Conservation (phyloP, 768 basidiomycete species). For the Tulasnella sp. region DNA sequence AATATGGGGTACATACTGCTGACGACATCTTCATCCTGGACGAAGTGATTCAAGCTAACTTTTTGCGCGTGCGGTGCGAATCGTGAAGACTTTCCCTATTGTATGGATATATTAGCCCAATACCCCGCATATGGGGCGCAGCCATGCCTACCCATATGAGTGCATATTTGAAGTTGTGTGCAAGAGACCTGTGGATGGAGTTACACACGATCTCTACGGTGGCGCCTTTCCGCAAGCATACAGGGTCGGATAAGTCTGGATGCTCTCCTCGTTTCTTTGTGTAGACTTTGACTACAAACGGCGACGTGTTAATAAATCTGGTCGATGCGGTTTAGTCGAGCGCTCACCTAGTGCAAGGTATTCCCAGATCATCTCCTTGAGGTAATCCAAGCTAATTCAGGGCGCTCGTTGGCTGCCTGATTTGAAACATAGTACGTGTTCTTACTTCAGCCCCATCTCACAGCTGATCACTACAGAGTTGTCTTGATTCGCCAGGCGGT, state of each 20-base stretch:
- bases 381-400: conserved; percentile 31
- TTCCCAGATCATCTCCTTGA: conserved; percentile 36
- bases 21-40: conserved; percentile 82
- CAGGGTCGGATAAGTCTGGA: conserved; percentile 84
- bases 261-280: conserved; percentile 95
- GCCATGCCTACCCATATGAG: conserved; percentile 75
- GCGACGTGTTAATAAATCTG: neutral
- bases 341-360: conserved; percentile 16
- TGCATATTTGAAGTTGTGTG: conserved; percentile 85
- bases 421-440: neutral
- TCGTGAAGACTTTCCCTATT: conserved; percentile 84
- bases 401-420: too few species aligned
- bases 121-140: neutral
- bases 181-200: conserved; percentile 83
- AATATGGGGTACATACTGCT: conserved; percentile 49
- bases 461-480: conserved; percentile 93
- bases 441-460: conserved; percentile 84
- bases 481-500: conserved; percentile 71
- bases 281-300: conserved; percentile 67
- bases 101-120: conserved; percentile 16
- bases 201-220: conserved; percentile 94
- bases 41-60: conserved; percentile 68
- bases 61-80: conserved; percentile 92
- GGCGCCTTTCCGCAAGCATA: conserved; percentile 74
- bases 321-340: neutral